A percentile compares a stretch with the other conserved stretches of the same genome.
phyloP scores from a whole-genome alignment of 2,329 filamentous ascomycete species.

The Botrytis fragariae region DNA sequence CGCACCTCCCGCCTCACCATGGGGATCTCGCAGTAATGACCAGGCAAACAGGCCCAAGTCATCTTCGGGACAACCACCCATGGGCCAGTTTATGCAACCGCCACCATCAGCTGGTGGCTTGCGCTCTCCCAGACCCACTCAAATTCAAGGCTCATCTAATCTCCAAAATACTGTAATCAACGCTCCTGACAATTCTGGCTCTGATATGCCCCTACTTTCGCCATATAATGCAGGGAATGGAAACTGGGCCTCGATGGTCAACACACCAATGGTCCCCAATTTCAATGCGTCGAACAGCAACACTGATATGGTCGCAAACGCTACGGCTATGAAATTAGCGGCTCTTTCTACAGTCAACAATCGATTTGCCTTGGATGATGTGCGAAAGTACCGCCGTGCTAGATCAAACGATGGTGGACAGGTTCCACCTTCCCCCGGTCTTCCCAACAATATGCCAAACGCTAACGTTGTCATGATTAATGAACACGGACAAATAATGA shows the following conservation, averaged over 20 bases:
- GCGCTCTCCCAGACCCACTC: conserved; percentile 70
- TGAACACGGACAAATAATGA: conserved; percentile 84
- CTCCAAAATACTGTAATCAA: conserved; percentile 83
- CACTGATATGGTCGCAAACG: conserved; percentile 93
- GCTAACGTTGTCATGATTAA: conserved; percentile 92
- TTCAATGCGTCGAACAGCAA: conserved; percentile 62
- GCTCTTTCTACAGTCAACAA: conserved; percentile 98
- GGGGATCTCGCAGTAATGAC: conserved; percentile 59
- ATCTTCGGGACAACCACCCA: conserved; percentile 73
- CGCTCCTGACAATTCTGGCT: conserved; percentile 62
- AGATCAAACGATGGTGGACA: conserved; percentile 80
- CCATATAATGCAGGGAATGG: conserved; percentile 77
- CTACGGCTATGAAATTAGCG: conserved; percentile 97
- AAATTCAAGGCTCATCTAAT: conserved; percentile 63
- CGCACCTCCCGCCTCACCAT: conserved; percentile 72
- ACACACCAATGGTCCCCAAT: conserved; percentile 90
- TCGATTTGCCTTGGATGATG: conserved; percentile 92
- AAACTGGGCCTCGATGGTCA: conserved; percentile 98
- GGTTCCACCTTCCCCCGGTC: conserved; percentile 63
- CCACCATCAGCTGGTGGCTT: conserved; percentile 66
- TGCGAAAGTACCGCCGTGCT: conserved; percentile 90
- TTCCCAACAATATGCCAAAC: conserved; percentile 62
- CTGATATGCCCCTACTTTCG: conserved; percentile 81
- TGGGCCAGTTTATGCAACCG: conserved; percentile 93
- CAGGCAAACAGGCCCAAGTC: conserved; percentile 68